A percentile compares a stretch with the other conserved stretches of the same genome.
Conservation (phyloP, 306 rosid species). For the Vigna angularis region DNA sequence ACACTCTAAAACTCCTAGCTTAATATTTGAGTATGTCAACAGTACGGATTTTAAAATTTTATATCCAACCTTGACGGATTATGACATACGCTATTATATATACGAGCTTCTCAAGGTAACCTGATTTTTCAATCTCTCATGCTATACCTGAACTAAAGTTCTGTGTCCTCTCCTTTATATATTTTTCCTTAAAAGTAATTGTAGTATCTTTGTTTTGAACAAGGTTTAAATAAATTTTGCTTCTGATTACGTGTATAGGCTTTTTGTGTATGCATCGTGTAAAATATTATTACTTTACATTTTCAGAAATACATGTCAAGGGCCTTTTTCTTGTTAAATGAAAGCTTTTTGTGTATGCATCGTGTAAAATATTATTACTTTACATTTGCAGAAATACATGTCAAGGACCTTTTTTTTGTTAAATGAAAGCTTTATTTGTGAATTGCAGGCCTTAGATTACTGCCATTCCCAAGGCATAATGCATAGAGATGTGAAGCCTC, state of each 20-base stretch:
- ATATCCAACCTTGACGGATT: slow-evolving; percentile 87
- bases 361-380: background rate
- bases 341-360: slow-evolving; percentile 40
- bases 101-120: slow-evolving; percentile 94
- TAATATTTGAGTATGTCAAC: slow-evolving; percentile 90
- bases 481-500: slow-evolving; percentile 95
- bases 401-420: slow-evolving; percentile 36
- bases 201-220: slow-evolving; percentile 23
- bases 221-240: slow-evolving; percentile 26
- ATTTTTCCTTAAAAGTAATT: slow-evolving; percentile 22
- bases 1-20: slow-evolving; percentile 91
- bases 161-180: slow-evolving; percentile 24
- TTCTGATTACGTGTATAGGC: slow-evolving; percentile 20
- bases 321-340: slow-evolving; percentile 36
- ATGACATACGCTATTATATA: slow-evolving; percentile 92
- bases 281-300: slow-evolving; percentile 2
- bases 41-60: slow-evolving; percentile 90
- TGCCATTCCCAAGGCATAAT: slow-evolving; percentile 94
- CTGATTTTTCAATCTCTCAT: slow-evolving; percentile 30
- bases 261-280: slow-evolving; percentile 30
- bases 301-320: slow-evolving; percentile 12
- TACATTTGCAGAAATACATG: slow-evolving; percentile 6
- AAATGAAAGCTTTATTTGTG: slow-evolving; percentile 37
- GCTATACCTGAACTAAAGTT: slow-evolving; percentile 28
- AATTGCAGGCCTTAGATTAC: slow-evolving; percentile 81